A percentile compares a stretch with the other conserved stretches of the same genome.
These are phyloP conservation scores for Fusarium siculi DNA, from an alignment of 2,329 filamentous ascomycete genomes.

Conservation along the genomic window DNA sequence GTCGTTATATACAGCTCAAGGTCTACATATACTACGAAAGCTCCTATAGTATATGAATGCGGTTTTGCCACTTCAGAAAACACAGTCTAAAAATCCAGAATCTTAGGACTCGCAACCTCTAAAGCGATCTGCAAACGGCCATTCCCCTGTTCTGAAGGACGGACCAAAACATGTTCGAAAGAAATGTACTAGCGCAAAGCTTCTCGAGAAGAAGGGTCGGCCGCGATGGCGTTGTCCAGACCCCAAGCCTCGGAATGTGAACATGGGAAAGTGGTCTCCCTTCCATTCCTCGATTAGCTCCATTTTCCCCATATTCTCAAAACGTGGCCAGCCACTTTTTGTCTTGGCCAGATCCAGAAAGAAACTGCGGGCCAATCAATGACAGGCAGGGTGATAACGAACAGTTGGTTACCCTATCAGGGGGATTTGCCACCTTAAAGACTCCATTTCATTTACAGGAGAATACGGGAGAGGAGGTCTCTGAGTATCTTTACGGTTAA, in stretches of 20 bases:
- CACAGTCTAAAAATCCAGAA: not conserved
- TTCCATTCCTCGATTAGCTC: not conserved
- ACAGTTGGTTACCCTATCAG: not conserved
- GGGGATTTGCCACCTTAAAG: not conserved
- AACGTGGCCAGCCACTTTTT: not conserved
- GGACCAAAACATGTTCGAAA: not conserved
- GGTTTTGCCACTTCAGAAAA: not conserved
- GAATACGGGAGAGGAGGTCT: fast-evolving
- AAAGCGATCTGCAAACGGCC: not conserved
- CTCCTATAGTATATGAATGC: not conserved
- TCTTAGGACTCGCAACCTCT: not conserved
- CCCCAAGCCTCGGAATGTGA: not conserved
- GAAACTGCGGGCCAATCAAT: not conserved
- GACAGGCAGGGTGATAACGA: fast-evolving
- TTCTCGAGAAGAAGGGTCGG: not conserved
- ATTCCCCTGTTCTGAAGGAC: not conserved
- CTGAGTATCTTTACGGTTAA: fast-evolving
- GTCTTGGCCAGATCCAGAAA: not conserved
- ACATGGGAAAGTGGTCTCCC: not conserved
- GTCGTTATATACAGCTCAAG: not conserved
- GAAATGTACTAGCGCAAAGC: no score
- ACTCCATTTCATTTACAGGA: fast-evolving
- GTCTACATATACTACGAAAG: no score
- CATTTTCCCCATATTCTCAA: not conserved
- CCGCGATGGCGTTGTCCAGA: not conserved